A percentile compares a stretch with the other conserved stretches of the same genome.
Evolutionary conservation across 257 asterid species (phyloP).

Genomic region (Capsicum rhomboideum): DNA sequence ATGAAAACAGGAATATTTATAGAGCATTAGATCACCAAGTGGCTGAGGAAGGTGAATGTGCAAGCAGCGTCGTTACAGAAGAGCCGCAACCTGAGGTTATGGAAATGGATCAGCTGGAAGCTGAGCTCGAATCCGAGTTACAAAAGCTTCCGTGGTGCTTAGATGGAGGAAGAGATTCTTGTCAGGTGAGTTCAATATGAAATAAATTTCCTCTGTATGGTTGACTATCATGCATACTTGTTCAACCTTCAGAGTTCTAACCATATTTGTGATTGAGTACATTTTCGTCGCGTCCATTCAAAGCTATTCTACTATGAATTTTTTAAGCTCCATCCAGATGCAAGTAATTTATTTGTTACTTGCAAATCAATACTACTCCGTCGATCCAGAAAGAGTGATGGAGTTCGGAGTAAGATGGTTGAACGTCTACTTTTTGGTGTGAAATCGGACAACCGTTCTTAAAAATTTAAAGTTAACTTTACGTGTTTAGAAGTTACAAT

Average conservation of each 20-base stretch:
- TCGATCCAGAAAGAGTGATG: neutral
- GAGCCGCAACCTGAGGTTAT: slow-evolving; percentile 32
- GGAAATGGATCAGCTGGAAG: slow-evolving; percentile 52
- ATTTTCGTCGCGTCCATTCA: neutral
- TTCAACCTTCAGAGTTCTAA: neutral
- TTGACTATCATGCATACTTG: neutral
- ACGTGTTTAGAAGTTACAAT: neutral
- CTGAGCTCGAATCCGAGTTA: slow-evolving; percentile 42
- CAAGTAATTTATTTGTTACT: neutral
- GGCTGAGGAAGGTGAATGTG: slow-evolving; percentile 27
- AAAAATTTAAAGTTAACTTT: neutral
- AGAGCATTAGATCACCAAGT: neutral
- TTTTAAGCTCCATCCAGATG: neutral
- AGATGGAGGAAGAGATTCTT: slow-evolving; percentile 18
- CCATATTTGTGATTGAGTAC: neutral
- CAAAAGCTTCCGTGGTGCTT: slow-evolving; percentile 44
- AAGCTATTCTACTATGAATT: neutral
- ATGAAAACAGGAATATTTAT: slow-evolving; percentile 8
- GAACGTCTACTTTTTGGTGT: neutral
- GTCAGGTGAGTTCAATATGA: slow-evolving; percentile 16
- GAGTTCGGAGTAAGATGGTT: neutral
- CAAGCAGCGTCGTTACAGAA: slow-evolving; percentile 29
- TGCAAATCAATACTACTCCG: neutral
- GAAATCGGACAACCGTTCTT: neutral
- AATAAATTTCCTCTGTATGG: neutral